Base-by-base conservation (phyloP, 1,139 yeast genomes). In the Hansenula lynferdii region DNA sequence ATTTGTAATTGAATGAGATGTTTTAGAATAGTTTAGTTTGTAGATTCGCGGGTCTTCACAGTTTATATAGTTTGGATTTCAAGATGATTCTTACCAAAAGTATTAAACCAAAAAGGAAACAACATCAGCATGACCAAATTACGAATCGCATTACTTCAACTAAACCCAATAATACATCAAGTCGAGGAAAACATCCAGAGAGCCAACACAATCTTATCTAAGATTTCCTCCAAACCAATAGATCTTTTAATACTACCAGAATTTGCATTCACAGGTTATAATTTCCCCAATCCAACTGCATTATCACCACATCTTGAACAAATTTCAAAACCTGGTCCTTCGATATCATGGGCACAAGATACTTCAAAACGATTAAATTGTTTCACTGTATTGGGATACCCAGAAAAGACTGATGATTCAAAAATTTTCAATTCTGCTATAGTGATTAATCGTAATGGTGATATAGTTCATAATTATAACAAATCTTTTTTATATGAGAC, bases 251-350 rank as follows among this genome's bases (percentile, higher is more conserved):
- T 90, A 2, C 68, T 90, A 14, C 96, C 97, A 0, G 97, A 90
- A 54, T 62, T 89, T 40, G 90, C 95, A 0, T 63, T 90, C 19
- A 84, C 96, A 0, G 97, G 97, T 1, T 90, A 89, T 59, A 84
- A 83, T 53, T 87, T 81, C 60, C 56, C 62, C 14, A 62, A 70
- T 12, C 58, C 66, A 17, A 48, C 55, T 0, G 79, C 76, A n/a
- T 76, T 89, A 9, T 56, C 57, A 34, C 92, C 92, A 3, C 80
- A 62, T 50, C 60, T 84, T 20, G 90, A 83, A 44, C 43, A 50
- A 2, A 61, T 40, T 11, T 50, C 42, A 54, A 64, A 51, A 31
- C 42, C 50, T 0, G 78, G 80, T 1, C 67, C 69, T 1, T 67
- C 84, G 2, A 67, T 73, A 18, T 56, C 64, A 11, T 74, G 89